Conservation (phyloP, 805 yeast genomes). For the Grigorovia humatica region DNA sequence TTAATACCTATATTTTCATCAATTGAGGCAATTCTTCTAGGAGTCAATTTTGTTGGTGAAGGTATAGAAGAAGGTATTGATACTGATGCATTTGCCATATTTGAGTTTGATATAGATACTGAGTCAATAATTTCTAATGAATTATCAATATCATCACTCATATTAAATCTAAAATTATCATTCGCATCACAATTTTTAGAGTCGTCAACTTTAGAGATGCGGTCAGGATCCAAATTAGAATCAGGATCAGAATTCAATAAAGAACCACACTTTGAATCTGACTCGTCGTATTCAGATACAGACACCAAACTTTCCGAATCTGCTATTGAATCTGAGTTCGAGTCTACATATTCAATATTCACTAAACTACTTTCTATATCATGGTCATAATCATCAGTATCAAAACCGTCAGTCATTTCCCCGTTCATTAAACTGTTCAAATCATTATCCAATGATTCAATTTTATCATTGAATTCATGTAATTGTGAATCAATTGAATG, state of each 20-base stretch:
- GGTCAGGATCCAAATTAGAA: not conserved
- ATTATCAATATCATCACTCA: conserved; percentile 2
- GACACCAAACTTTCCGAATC: not conserved
- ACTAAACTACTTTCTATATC: too few species aligned
- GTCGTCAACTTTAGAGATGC: conserved; percentile 2
- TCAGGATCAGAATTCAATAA: not conserved
- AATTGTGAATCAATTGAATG: conserved; percentile 14
- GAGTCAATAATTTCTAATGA: conserved; percentile 2
- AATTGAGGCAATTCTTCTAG: not conserved
- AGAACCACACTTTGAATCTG: not conserved
- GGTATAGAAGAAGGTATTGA: not conserved
- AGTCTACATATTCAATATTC: not conserved
- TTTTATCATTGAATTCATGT: conserved; percentile 6
- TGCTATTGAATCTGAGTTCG: not conserved
- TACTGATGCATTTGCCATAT: not conserved
- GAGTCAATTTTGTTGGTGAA: not conserved
- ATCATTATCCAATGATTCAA: not conserved
- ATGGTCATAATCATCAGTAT: not conserved
- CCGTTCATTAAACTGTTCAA: too few species aligned
- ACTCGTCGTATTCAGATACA: not conserved
- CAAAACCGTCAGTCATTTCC: not conserved
- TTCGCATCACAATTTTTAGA: conserved; percentile 5
- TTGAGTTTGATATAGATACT: not conserved
- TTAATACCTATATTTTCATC: not conserved
- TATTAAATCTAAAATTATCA: conserved; percentile 5